phyloP scores from a whole-genome alignment of 805 yeast species.

The Metschnikowia orientalis region DNA sequence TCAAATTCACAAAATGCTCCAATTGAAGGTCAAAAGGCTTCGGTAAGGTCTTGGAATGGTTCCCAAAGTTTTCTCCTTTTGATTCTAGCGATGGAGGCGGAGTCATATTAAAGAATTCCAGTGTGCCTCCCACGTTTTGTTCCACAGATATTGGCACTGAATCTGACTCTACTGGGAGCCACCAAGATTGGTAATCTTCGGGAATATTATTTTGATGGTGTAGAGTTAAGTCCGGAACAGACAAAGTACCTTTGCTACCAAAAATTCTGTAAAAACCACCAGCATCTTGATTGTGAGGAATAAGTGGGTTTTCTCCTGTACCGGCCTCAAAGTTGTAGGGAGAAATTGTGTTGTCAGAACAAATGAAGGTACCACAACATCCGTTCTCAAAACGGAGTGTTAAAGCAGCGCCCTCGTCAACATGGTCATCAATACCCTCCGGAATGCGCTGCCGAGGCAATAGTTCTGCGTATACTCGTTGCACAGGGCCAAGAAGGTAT shows the following conservation, averaged over 20 bases:
- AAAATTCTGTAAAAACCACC: conserved; percentile 37
- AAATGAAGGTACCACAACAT: conserved; percentile 38
- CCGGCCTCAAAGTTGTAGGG: conserved; percentile 41
- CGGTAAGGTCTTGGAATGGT: conserved; percentile 8
- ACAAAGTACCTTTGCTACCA: conserved; percentile 37
- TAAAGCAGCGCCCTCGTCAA: conserved; percentile 41
- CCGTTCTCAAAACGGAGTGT: conserved; percentile 36
- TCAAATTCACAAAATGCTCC: conserved; percentile 35
- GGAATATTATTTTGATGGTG: conserved; percentile 27
- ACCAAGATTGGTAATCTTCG: conserved; percentile 25
- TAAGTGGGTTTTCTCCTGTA: conserved; percentile 42
- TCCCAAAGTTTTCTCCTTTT: conserved; percentile 14
- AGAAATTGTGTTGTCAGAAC: conserved; percentile 38
- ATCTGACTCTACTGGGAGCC: conserved; percentile 23
- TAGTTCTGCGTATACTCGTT: conserved; percentile 36
- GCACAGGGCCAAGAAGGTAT: conserved; percentile 38
- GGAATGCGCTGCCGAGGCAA: conserved; percentile 28
- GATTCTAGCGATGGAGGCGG: conserved; percentile 31
- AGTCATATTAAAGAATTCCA: conserved; percentile 13
- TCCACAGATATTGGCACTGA: conserved; percentile 14
- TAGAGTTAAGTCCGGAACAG: conserved; percentile 38
- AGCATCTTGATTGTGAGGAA: conserved; percentile 28
- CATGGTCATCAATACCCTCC: conserved; percentile 20
- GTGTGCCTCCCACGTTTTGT: neutral
- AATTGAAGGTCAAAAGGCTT: conserved; percentile 38